Percentiles rank a stretch among this genome's conserved stretches.
Evolutionary conservation across 768 basidiomycete species (phyloP).

Genomic region (Rhodosporidiobolus sp.): DNA sequence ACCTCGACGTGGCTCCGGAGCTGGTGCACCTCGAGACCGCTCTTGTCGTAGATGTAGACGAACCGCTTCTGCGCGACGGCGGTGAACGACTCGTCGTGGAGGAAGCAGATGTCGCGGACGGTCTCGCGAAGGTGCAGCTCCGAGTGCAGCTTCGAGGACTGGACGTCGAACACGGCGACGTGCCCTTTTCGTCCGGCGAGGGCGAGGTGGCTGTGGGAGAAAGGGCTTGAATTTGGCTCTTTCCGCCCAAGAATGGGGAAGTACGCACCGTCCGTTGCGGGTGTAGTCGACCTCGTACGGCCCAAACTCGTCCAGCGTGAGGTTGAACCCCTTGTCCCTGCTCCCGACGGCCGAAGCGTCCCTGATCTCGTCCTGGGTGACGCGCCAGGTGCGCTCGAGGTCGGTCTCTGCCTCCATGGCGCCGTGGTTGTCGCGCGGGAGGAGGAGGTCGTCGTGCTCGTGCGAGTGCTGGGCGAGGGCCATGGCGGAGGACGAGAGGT

Average conservation of each 20-base stretch:
- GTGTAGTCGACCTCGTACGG: conserved; percentile 82
- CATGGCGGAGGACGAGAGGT: conserved; percentile 34
- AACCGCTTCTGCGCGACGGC: conserved; percentile 96
- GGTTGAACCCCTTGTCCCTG: conserved; percentile 60
- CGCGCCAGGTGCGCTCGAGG: conserved; percentile 85
- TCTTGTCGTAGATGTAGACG: conserved; percentile 89
- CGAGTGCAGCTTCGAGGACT: conserved; percentile 74
- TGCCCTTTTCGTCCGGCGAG: conserved; percentile 79
- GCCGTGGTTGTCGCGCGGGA: conserved; percentile 68
- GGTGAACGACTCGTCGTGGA: conserved; percentile 88
- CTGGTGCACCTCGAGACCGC: conserved; percentile 87
- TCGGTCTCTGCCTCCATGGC: conserved; percentile 70
- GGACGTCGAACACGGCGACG: conserved; percentile 91
- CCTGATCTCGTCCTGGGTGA: conserved; percentile 74
- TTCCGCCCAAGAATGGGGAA: neutral
- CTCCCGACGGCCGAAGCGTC: conserved; percentile 47
- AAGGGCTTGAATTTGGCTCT: conserved; percentile 5
- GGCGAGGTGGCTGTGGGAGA: conserved; percentile 66
- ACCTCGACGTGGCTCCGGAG: conserved; percentile 82
- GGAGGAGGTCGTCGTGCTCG: conserved; percentile 52
- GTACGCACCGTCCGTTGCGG: conserved; percentile 75
- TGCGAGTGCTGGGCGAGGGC: conserved; percentile 21
- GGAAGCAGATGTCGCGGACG: conserved; percentile 85
- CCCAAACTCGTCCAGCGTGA: conserved; percentile 73
- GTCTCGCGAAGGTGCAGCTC: conserved; percentile 88